phyloP scores from a whole-genome alignment of 1,284 basidiomycete species.

The Pyrrhoderma noxium region DNA sequence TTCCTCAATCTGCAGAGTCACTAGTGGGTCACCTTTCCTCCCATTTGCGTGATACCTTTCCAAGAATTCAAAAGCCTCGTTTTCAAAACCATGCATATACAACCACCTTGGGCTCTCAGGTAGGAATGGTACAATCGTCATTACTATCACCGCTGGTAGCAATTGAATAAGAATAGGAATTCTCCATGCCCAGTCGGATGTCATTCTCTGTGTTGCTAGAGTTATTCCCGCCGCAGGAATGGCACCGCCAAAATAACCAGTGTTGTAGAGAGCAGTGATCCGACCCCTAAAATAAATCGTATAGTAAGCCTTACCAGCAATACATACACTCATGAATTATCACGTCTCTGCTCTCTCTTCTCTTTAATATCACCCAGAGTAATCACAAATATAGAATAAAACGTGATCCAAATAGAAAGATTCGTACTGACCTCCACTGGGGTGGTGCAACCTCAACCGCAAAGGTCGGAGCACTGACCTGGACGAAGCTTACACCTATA shows the following conservation, averaged over 20 bases:
- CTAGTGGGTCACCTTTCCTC: conserved; percentile 24
- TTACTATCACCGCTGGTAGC: conserved; percentile 17
- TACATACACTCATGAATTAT: too few relatives aligned
- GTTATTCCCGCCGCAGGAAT: conserved; percentile 29
- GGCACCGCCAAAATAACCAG: conserved; percentile 26
- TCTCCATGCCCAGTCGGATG: conserved; percentile 24
- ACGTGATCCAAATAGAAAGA: not conserved
- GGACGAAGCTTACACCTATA: conserved; percentile 27
- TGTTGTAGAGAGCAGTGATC: conserved; percentile 31
- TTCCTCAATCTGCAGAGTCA: conserved; percentile 35
- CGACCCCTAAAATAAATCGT: conserved; percentile 26
- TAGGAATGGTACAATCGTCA: conserved; percentile 20
- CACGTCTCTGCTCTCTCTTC: too few relatives aligned
- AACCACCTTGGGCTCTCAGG: conserved; percentile 23
- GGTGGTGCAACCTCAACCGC: conserved; percentile 39
- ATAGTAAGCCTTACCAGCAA: not conserved
- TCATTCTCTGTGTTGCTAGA: conserved; percentile 26
- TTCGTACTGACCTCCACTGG: conserved; percentile 30
- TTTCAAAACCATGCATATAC: conserved; percentile 24
- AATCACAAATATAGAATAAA: too few relatives aligned
- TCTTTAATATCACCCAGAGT: too few relatives aligned
- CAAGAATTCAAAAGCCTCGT: conserved; percentile 24
- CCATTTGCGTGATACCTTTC: conserved; percentile 26
- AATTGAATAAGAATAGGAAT: conserved; percentile 21
- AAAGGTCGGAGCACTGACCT: conserved; percentile 34